Conservation (phyloP, 805 yeast species). For the Candida alai region DNA sequence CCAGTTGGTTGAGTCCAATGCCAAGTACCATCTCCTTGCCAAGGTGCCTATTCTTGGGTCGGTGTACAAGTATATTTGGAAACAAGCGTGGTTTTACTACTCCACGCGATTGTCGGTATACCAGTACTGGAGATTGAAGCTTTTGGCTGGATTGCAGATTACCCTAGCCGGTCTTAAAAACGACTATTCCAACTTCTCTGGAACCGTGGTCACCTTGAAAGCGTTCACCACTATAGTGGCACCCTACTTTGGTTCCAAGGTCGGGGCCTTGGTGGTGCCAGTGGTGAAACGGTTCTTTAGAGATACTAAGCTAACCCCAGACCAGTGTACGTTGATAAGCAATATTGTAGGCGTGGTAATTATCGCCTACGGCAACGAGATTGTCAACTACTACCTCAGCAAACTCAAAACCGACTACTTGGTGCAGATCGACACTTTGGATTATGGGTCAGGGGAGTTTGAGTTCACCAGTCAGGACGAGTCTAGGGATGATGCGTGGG, state of each 20-base stretch:
- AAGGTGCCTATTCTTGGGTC: constrained; percentile 3
- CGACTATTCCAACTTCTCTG: constrained; percentile 29
- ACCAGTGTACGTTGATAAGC: constrained; percentile 22
- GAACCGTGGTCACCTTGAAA: constrained; percentile 22
- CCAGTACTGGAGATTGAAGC: too few relatives aligned
- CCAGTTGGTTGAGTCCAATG: not conserved
- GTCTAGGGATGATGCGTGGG: too few relatives aligned
- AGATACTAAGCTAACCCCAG: constrained; percentile 9
- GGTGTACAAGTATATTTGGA: not conserved
- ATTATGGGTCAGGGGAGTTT: too few relatives aligned
- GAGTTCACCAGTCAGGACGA: too few relatives aligned
- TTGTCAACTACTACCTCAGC: constrained; percentile 25
- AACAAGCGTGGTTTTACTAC: too few relatives aligned
- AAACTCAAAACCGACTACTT: constrained; percentile 27
- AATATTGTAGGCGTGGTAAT: constrained; percentile 30
- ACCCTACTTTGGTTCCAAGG: constrained; percentile 35
- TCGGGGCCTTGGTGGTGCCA: constrained; percentile 23
- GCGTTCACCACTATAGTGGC: constrained; percentile 33
- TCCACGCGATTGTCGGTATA: too few relatives aligned
- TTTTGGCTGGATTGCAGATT: too few relatives aligned
- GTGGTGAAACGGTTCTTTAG: constrained; percentile 9
- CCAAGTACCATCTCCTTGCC: not conserved
- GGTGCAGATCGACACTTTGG: constrained; percentile 23
- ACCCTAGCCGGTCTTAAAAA: constrained; percentile 30
- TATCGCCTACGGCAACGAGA: constrained; percentile 34